Base-by-base conservation (phyloP, 2,329 filamentous ascomycete species). In the Phaeosphaeriaceae sp. region DNA sequence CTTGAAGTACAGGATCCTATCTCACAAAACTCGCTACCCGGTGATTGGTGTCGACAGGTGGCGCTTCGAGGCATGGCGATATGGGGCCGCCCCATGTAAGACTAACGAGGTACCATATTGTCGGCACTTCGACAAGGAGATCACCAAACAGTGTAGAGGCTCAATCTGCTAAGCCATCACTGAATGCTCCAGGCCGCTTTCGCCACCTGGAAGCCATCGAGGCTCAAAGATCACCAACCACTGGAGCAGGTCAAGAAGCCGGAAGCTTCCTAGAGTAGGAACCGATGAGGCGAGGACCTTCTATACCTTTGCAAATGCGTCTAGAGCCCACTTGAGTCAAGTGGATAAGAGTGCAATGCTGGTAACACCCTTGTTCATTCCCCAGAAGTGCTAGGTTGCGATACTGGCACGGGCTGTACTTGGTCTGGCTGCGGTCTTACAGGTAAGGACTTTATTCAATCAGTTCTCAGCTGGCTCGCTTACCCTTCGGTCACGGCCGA, bases 401-500 rank as follows among this genome's bases (percentile, higher is more conserved):
- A 13, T 10, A 24, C 44, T 47, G 35, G 26, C 44, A 26, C 21
- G 44, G 15, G 44, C 44, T 26, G 22, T 47, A 47, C 11, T 15
- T 13, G 21, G 9, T 47, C 44, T 47, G 44, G 44, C 44, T 15
- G 44, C 23, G 22, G 44, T n/a, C 44, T 47, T 24, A 24, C 21
- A 10, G 44, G 44, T 26, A 47, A 15, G 10, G 22, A 17, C 44
- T 4, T 17, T 26, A 15, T 10, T 15, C 22, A 24, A 19, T 15
- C 17, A 13, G 4, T 47, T 4, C 21, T 26, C 44, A 47, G 44
- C 23, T 24, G 13, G 32, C 32, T 52, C 44, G 23, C 40, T 35
- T 40, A 40, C 35, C 49, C 52, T 11, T 32, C 22, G 22, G 30
- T 49, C 35, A 30, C 10, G n/a, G 32, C 48, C 49, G 51, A 42